Base-by-base conservation (phyloP, 176 grass and related monocot genomes). In the Juncus effusus region DNA sequence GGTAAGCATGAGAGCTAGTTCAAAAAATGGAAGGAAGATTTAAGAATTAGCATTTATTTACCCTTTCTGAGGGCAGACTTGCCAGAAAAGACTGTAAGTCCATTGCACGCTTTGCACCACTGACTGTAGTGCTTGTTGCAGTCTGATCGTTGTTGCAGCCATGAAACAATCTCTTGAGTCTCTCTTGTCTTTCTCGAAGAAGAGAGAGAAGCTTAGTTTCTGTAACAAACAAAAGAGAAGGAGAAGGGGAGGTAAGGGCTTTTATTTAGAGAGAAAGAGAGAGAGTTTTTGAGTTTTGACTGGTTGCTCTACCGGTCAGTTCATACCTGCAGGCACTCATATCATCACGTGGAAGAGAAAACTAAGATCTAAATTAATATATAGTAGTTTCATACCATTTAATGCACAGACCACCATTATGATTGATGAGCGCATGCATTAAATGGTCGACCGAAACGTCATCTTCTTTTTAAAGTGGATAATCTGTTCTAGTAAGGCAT, bases 51-150 rank as follows among this genome's bases (percentile, higher is more conserved):
- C 10, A 47, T 47, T 47, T 28, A 28, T 68, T 50, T 63, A 85
- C 82, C 82, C 75, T 84, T 91, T 82, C 45, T 77, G 80, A 2
- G 85, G 71, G 62, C 82, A 89, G 66, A 86, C 77, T 16, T 81
- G 67, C 93, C 93, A 96, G 82, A 96, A 80, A 73, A 92, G 42
- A 62, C 64, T 84, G 78, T 97, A 97, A n/a, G 93, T 97, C 93
- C 93, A 97, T 11, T 78, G 70, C 28, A 88, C 77, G 49, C 75
- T 64, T 44, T 84, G 67, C 40, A 80, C 93, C 77, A 80, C 82
- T 10, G 67, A n/a, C 76, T 97, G 88, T 54, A 97, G 67, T 61
- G 85, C 76, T 44, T 61, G 10, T 42, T 86, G 82, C 59, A 74
- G 79, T 44, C 54, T 74, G 36, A 50, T 54, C 37, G 57, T 10